Base-by-base conservation (phyloP, 805 yeast species). In the Sugiyamaella mastotermitis region DNA sequence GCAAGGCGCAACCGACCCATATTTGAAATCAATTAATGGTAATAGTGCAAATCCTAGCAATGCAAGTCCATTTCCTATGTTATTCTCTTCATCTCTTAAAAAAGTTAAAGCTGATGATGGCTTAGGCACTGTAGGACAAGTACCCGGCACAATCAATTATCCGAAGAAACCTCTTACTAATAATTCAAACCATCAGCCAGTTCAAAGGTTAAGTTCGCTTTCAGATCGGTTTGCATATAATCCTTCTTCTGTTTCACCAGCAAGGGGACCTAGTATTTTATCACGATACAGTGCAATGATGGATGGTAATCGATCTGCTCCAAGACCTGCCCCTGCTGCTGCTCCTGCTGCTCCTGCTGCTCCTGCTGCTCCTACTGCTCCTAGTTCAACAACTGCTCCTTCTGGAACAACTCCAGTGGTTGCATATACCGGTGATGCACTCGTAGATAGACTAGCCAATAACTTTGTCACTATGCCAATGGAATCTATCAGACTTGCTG, bases 401-500 rank as follows among this genome's bases (percentile, higher is more conserved):
- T 20, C 13, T 31, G 30, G 21, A 15, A 27, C 30, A 11, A 27
- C 30, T 11, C 24, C 33, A 7, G 10, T 23, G 11, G 11, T 22
- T 17, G 8, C n/a, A 10, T n/a, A 10, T 5, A 29, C 28, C 17
- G 38, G 33, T 14, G 37, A 23, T 5, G 16, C 11, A 13, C 16
- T 44, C n/a, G 28, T 41, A 20, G 19, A 29, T 9, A 19, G 18
- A 15, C 38, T 41, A 3, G 19, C 20, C n/a, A 17, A 20, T 13
- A 33, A 16, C 7, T 38, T 34, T 24, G 19, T 32, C n/a, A 20
- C 21, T 10, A 30, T 27, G 24, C 39, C 48, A 9, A 25, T 15
- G 3, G 37, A 25, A 11, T 37, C 38, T 9, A 39, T 41, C 2
- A 16, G 33, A 20, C 15, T 40, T n/a, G 54, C 55, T 4, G 48